Base-by-base conservation (phyloP, 2,329 filamentous ascomycete genomes). In the Paraphaeosphaeria minitans region DNA sequence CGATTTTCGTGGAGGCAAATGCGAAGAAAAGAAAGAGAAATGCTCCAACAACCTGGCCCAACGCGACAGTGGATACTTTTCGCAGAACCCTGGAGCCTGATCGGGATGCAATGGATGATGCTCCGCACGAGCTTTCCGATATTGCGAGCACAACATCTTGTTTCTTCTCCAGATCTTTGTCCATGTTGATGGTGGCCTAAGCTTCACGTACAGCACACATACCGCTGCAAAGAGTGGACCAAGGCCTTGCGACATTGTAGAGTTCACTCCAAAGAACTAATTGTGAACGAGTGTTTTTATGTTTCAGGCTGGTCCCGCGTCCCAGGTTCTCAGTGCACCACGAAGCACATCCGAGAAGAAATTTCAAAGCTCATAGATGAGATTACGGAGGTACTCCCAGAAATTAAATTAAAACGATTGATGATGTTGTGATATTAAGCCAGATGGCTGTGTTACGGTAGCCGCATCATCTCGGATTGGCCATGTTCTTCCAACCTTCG, bases 21-120 rank as follows among this genome's bases (percentile, higher is more conserved):
- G 72, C 70, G 37, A 75, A 62, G 33, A 68, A 72, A 22, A 82
- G 70, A 65, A 82, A 82, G 60, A 82, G 74, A 62, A 81, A 79
- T 0, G 79, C 80, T 46, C 80, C 80, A 48, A 78, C 72, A 54
- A 81, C 78, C 55, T 82, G 80, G 37, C 80, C 80, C 6, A 79
- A 42, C 42, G 72, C 71, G 12, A 70, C 67, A 2, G 63, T 56
- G 12, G 64, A 21, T 42, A 72, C 71, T 5, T 50, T 55, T 21
- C 57, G 47, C 8, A 41, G 35, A 14, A 24, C 13, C n/a, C 29
- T 53, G 35, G 50, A 21, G 8, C 42, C 43, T 13, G 12, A 9
- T 43, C 13, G 35, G 21, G 50, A 6, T 27, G 43, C 8, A 29
- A 29, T 27, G 2, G 16, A 27, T n/a, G 43, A 16, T 22, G 48